Base-by-base conservation (phyloP, 768 basidiomycete species). In the Amanita exitialis region DNA sequence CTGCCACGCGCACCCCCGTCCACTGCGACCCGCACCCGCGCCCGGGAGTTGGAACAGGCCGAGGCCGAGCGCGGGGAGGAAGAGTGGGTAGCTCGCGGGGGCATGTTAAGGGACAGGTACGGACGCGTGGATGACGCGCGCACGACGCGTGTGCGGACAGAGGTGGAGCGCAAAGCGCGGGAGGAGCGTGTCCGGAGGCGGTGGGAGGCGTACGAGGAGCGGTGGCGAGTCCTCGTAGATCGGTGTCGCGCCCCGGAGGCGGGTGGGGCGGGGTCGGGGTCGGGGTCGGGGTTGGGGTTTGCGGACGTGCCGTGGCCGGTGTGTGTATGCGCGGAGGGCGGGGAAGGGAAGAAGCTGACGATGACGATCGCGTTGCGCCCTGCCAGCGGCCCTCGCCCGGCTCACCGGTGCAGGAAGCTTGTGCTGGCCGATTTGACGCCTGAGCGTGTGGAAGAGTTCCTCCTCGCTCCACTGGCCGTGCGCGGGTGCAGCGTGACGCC, bases 291-390 rank as follows among this genome's bases (percentile, higher is more conserved):
- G 21, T 51, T 77, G 16, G 48, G 58, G 15, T 86, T 84, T 56
- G 56, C 48, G 4, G 77, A 79, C 53, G 72, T 86, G 39, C 82
- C 84, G 0, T 86, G 85, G 84, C 85, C 84, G 0, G 45, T 47
- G 18, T 51, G 42, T 30, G 65, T 79, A 8, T 55, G 58, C 15
- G 51, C 36, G 6, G 55, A 58, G 21, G 50, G 37, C 6, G 45
- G n/a, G 30, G 60, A 4, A 1, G 41, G 10, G 23, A 10, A 42
- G 18, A 39, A 16, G 32, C 23, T 44, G 13, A 44, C 39, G 9
- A 51, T 51, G 49, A 43, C 50, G 21, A n/a, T 50, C 12, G 32
- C 32, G 13, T 32, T 32, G 13, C 12, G 13, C 32, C 32, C 32
- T 13, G 3, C 25, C 37, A 42, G 9, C 20, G 15, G 18, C 34